These are phyloP conservation scores for Trichoderma semiorbis DNA, from an alignment of 2,329 filamentous ascomycete genomes.

Conservation along the genomic window DNA sequence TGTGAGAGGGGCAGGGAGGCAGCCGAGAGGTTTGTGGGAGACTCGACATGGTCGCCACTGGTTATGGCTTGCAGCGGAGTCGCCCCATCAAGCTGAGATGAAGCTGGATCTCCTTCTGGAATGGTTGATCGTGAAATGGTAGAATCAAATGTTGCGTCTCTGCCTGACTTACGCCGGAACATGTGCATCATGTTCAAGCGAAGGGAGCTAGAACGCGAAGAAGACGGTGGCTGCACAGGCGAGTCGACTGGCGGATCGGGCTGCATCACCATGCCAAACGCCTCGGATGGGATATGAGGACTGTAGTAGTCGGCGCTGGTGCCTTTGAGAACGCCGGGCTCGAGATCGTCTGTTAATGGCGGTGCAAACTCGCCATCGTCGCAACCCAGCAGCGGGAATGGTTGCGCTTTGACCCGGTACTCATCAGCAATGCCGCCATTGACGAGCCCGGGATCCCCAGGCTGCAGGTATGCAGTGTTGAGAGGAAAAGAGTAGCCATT, in stretches of 20 bases:
- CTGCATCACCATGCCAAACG: conserved; percentile 38
- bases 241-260: conserved; percentile 23
- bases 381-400: conserved; percentile 16
- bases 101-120: background rate
- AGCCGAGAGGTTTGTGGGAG: conserved; percentile 16
- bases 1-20: conserved; percentile 9
- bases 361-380: conserved; percentile 20
- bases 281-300: conserved; percentile 39
- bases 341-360: conserved; percentile 22
- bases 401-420: conserved; percentile 13
- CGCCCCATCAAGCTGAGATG: background rate
- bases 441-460: background rate
- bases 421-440: background rate
- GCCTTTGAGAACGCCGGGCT: conserved; percentile 32
- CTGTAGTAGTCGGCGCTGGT: conserved; percentile 43
- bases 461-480: background rate
- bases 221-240: conserved; percentile 26
- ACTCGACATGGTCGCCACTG: conserved; percentile 15
- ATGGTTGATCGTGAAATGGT: conserved; percentile 14
- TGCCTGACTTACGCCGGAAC: conserved; percentile 35
- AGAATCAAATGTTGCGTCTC: conserved; percentile 31
- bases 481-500: background rate
- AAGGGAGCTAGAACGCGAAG: conserved; percentile 32
- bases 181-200: conserved; percentile 36
- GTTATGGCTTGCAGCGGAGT: conserved; percentile 19